Evolutionary conservation across 2,329 filamentous ascomycete species (phyloP), one percentile per base, ranked within the genome.

Genomic region (Tolypocladium cylindrosporum): DNA sequence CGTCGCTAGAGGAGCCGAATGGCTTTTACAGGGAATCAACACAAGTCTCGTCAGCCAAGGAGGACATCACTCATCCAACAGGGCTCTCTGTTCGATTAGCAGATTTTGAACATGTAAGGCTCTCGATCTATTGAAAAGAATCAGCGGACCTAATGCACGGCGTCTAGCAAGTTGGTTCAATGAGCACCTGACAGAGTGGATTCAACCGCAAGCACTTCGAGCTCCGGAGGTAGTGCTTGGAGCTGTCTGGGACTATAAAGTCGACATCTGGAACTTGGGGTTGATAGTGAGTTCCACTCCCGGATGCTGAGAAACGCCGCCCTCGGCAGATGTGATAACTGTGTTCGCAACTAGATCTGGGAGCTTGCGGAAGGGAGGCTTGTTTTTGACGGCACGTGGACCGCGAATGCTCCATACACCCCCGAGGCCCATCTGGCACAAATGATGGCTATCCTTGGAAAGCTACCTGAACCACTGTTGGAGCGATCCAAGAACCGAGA

Each of bases 191-290:
- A 65, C 63, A 4, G 64, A 66, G 37, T 65, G 62, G 63, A 68
- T 67, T 54, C 64, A 68, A 50, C 66, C 67, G 0, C 48, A 64
- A 36, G 64, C 55, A 58, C 58, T 68, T 1, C 62, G 65, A 14
- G 63, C 65, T 0, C 65, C 66, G 2, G 62, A 67, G 57, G 66
- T 67, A 8, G 64, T 66, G 19, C 62, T 68, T 13, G 64, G 61
- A n/a, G 63, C 62, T 6, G 50, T 58, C 3, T 67, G 66, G 66
- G 62, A 68, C 50, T 19, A 58, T 21, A 65, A 63, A 19, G 63
- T 63, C 2, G 65, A 66, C 48, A 63, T 66, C 2, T 67, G 64
- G 66, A 67, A 67, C 40, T 34, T 68, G 5, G 59, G 60, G 1
- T 14, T 63, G 1, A 54, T 63, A 14, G 58, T 62, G 42, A 57